phyloP scores from a whole-genome alignment of 306 rosid genomes.

The Carpinus fangiana region DNA sequence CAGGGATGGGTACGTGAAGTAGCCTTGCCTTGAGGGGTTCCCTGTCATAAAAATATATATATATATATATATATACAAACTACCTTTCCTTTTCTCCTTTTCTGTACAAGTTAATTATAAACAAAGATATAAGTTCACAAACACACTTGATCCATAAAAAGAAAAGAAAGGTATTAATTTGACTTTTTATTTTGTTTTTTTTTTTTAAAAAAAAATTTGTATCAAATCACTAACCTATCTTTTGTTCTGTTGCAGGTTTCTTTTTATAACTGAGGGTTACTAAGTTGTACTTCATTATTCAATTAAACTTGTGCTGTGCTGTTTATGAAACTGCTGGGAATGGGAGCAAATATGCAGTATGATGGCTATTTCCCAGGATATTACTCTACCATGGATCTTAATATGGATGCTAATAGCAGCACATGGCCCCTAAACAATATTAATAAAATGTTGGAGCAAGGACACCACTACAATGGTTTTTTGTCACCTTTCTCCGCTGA shows the following conservation, averaged over 20 bases:
- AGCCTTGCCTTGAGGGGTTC: no score
- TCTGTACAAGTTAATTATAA: background rate
- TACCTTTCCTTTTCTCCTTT: background rate
- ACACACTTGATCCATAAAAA: background rate
- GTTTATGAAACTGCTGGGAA: constrained; percentile 46
- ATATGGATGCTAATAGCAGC: constrained; percentile 44
- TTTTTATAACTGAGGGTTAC: constrained; percentile 24
- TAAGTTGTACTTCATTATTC: constrained; percentile 13
- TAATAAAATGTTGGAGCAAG: constrained; percentile 25
- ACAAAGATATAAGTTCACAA: background rate
- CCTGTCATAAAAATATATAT: no score
- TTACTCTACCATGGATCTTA: constrained; percentile 32
- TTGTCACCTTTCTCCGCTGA: constrained; percentile 30
- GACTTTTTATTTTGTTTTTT: background rate
- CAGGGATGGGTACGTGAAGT: no score
- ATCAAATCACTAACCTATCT: background rate
- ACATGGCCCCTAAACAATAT: constrained; percentile 36
- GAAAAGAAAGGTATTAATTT: background rate
- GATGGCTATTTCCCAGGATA: constrained; percentile 38
- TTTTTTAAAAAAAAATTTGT: background rate
- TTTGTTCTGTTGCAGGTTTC: constrained; percentile 35
- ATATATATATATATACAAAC: no score
- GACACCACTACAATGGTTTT: constrained; percentile 24
- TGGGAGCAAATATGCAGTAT: constrained; percentile 44
- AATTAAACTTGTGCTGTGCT: constrained; percentile 27